A percentile compares a stretch with the other conserved stretches of the same genome.
phyloP scores from a whole-genome alignment of 208 protist species.

The Crithidia brevicula region DNA sequence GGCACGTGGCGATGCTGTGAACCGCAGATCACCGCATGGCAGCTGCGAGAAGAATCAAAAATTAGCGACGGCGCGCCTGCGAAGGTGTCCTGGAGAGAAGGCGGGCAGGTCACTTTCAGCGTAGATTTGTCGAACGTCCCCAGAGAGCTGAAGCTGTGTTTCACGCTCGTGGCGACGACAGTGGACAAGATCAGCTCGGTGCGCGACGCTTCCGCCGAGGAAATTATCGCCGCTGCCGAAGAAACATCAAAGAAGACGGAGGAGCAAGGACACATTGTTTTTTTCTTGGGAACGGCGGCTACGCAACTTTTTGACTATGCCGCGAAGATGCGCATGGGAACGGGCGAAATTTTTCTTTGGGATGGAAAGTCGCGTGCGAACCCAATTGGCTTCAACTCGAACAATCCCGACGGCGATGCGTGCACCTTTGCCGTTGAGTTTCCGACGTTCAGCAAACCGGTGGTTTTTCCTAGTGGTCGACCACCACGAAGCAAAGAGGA shows the following conservation, averaged over 20 bases:
- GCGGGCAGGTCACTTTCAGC: constrained; percentile 25
- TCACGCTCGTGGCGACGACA: constrained; percentile 45
- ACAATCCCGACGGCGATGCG: constrained; percentile 41
- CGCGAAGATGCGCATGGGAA: constrained; percentile 43
- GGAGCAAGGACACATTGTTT: constrained; percentile 31
- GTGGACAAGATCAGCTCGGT: constrained; percentile 34
- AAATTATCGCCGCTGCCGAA: constrained; percentile 38
- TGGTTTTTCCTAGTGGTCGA: constrained; percentile 55
- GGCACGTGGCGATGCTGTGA: constrained; percentile 43
- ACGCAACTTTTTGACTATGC: constrained; percentile 64
- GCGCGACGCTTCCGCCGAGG: constrained; percentile 22
- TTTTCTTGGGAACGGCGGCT: constrained; percentile 50
- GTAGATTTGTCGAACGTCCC: constrained; percentile 41
- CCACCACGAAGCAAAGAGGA: constrained; percentile 39
- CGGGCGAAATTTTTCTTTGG: constrained; percentile 44
- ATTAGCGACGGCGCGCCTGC: not conserved
- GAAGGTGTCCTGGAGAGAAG: constrained; percentile 31
- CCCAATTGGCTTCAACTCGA: constrained; percentile 39
- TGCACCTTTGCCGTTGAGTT: constrained; percentile 43
- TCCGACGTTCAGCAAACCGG: constrained; percentile 48
- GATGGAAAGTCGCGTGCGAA: constrained; percentile 42
- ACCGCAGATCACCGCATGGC: constrained; percentile 55
- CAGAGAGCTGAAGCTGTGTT: constrained; percentile 68
- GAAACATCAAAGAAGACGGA: constrained; percentile 47
- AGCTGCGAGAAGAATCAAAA: constrained; percentile 18